These are phyloP conservation scores for Arachnopeziza araneosa DNA, from an alignment of 2,329 filamentous ascomycete genomes.

Conservation along the genomic window DNA sequence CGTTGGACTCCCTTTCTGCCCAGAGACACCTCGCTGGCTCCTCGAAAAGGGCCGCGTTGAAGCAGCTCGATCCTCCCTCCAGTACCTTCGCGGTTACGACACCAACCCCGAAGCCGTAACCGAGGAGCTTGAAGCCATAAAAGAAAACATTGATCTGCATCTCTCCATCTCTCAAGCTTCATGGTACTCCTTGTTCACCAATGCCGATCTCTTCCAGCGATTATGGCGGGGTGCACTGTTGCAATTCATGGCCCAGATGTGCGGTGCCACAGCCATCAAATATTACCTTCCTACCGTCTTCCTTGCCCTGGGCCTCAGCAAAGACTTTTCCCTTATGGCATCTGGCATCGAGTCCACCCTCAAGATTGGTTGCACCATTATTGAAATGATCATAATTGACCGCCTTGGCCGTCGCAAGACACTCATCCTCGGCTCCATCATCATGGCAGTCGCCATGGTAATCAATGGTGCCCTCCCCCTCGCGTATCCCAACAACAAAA, in stretches of 20 bases:
- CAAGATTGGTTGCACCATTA: conserved; percentile 50
- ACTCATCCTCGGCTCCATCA: conserved; percentile 41
- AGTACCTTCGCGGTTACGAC: conserved; percentile 41
- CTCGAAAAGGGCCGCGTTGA: conserved; percentile 43
- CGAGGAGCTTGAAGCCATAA: conserved; percentile 40
- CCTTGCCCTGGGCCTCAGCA: conserved; percentile 42
- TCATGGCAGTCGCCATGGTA: conserved; percentile 39
- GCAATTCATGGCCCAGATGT: conserved; percentile 57
- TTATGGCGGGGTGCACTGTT: conserved; percentile 52
- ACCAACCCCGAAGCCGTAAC: conserved; percentile 36
- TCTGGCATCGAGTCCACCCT: conserved; percentile 52
- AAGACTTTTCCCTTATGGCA: conserved; percentile 44
- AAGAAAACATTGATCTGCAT: conserved; percentile 34
- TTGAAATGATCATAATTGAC: conserved; percentile 54
- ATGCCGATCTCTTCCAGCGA: conserved; percentile 43
- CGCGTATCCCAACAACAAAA: conserved; percentile 44
- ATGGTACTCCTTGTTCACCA: conserved; percentile 38
- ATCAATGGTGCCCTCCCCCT: conserved; percentile 49
- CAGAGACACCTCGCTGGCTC: conserved; percentile 54
- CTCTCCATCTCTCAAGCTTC: conserved; percentile 34
- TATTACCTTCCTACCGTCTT: conserved; percentile 54
- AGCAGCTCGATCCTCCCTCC: conserved; percentile 39
- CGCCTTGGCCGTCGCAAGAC: conserved; percentile 44
- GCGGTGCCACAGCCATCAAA: conserved; percentile 54
- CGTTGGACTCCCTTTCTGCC: conserved; percentile 44